Base-by-base conservation (phyloP, 2,329 filamentous ascomycete species). In the Trichoderma semiorbis region DNA sequence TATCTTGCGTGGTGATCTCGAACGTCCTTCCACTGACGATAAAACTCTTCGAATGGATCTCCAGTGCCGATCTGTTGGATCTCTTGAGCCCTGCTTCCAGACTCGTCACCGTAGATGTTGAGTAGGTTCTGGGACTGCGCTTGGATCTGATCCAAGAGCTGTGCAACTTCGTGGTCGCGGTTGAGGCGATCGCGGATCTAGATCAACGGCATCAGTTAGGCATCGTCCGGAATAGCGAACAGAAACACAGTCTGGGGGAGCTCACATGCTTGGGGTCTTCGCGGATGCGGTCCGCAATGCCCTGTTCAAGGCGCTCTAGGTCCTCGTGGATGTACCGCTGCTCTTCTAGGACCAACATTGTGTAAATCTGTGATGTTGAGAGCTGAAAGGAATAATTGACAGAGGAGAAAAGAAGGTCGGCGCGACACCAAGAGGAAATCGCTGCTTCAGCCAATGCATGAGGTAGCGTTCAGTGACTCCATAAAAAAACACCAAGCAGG, bases 301-400 rank as follows among this genome's bases (percentile, higher is more conserved):
- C 96, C 81, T 97, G 94, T 83, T 99, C 96, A 72, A 99, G 88
- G 74, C 96, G 91, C 87, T 99, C 96, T 65, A 99, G 85, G 83
- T 99, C 96, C 88, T 99, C 96, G 78, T 98, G 95, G 77, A 98
- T 89, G 78, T 93, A 94, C 77, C 96, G 90, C 83, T 98, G 92
- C 77, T 98, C 95, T 85, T 99, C 97, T 74, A 98, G 84, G 76
- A 97, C 85, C 90, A 97, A 85, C 94, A 98, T 91, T 7, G 58
- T 83, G 75, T 57, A 36, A 16, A 43, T 64, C n/a, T 12, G 18
- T 57, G 24, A 50, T 12, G 8, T 21, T 28, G 26, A 50, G 28
- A 50, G 32, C 24, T 21, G 26, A 58, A 36, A 50, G n/a, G 16
- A 60, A n/a, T 47, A 18, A 28, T 7, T 16, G 6, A 11, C n/a